Evolutionary conservation across 345 rosid genomes (phyloP), one percentile per base, ranked within the genome.

Genomic region (Eucalyptus grandis): DNA sequence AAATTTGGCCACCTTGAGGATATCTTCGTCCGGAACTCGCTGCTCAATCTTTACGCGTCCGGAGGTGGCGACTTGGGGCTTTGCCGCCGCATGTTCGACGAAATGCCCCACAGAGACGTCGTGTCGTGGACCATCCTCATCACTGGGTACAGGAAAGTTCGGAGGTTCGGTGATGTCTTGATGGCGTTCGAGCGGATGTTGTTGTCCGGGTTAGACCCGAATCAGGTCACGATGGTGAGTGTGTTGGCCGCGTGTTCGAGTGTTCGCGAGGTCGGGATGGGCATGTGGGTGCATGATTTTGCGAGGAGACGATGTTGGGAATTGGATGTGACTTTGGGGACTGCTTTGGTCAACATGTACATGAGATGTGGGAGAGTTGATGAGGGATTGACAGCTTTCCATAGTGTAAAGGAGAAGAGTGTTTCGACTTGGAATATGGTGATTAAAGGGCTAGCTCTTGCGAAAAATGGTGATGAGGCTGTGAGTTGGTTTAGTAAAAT

Each of bases 181-280:
- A 86, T 93, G 88, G 93, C 94, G 86, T 94, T 95, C 87, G 95
- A 94, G 92, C 92, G 87, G 88, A 95, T 95, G 95, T 93, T 87
- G 50, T 90, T 90, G 88, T 91, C 92, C 4, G 93, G 92, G 47
- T 89, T 91, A 58, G 92, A 90, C 91, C 95, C 95, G 24, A 95
- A 93, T 91, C 94, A 86, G 58, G 97, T 92, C 65, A 94, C 97
- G 1, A 93, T 92, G 94, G 97, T 95, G 92, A 94, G 93, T 91
- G 94, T 91, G 5, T 92, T 94, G 88, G 92, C 92, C 37, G 95
- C 94, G 1, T 94, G 95, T 86, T 92, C 91, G 14, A 87, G 92
- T 88, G 91, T 86, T 56, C 92, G 95, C 8, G 94, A 95, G 31
- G 88, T 87, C 86, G 93, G 93, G 89, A 94, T 95, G 95, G 96